These are phyloP conservation scores for Brassica cretica DNA, from an alignment of 345 rosid species.

Conservation along the genomic window DNA sequence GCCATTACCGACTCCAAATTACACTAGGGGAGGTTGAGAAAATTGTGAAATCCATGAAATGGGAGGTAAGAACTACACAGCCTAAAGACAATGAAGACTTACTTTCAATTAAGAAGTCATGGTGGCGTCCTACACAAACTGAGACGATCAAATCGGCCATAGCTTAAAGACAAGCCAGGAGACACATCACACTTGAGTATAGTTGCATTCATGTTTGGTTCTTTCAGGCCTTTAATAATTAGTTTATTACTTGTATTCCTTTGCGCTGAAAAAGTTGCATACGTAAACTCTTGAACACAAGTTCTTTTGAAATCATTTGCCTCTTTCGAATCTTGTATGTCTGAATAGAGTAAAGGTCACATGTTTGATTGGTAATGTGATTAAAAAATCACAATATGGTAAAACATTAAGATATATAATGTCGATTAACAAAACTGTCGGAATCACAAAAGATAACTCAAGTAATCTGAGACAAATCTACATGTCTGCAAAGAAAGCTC, in stretches of 20 bases:
- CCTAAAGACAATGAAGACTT: conserved; percentile 56
- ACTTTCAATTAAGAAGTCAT: conserved; percentile 61
- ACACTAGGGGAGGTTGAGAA: conserved; percentile 59
- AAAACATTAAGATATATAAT: conserved; percentile 1
- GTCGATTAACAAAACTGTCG: conserved; percentile 9
- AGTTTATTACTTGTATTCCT: neutral
- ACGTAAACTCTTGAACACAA: neutral
- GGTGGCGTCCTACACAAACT: conserved; percentile 70
- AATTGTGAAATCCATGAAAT: conserved; percentile 62
- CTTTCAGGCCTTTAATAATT: conserved; percentile 1
- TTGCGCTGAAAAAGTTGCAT: conserved; percentile 10
- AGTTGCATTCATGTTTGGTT: conserved; percentile 15
- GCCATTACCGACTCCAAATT: too few species aligned
- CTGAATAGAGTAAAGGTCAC: neutral
- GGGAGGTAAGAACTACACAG: conserved; percentile 59
- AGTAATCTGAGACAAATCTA: conserved; percentile 41
- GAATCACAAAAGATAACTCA: neutral
- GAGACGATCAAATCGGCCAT: conserved; percentile 62
- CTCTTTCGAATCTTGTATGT: neutral
- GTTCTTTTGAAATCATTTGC: too few species aligned
- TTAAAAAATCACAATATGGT: neutral
- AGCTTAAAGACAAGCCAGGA: conserved; percentile 29
- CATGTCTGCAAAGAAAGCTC: conserved; percentile 66
- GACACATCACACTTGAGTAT: conserved; percentile 16
- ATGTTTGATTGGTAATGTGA: neutral